These are phyloP conservation scores for Yarrowia sp. DNA, from an alignment of 805 yeast species.

Conservation along the genomic window DNA sequence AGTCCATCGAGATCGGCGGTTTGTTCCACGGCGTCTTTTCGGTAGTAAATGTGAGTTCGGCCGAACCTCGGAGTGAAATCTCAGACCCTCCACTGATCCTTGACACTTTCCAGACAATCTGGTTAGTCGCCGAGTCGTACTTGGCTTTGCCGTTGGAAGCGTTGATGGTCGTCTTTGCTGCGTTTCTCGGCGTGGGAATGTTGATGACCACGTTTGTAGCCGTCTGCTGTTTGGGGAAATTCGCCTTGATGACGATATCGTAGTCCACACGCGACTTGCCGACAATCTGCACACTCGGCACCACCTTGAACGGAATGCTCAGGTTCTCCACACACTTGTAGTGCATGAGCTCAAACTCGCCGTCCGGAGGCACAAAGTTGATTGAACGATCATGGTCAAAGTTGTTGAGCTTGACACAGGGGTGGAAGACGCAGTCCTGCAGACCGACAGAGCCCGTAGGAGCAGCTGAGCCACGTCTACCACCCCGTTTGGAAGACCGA, in stretches of 20 bases:
- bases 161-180: constrained; percentile 57
- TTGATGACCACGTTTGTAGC: constrained; percentile 70
- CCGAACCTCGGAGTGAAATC: constrained; percentile 63
- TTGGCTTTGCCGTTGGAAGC: constrained; percentile 71
- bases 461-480: constrained; percentile 47
- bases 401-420: constrained; percentile 76
- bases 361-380: constrained; percentile 86
- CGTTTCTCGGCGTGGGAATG: constrained; percentile 73
- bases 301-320: constrained; percentile 72
- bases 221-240: constrained; percentile 58
- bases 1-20: constrained; percentile 77
- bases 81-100: constrained; percentile 73
- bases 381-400: constrained; percentile 71
- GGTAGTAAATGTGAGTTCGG: constrained; percentile 52
- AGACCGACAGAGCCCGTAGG: constrained; percentile 57
- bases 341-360: constrained; percentile 80
- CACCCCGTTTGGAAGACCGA: constrained; percentile 45
- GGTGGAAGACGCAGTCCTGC: constrained; percentile 85
- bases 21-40: constrained; percentile 60
- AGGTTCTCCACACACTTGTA: constrained; percentile 67
- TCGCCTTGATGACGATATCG: constrained; percentile 66
- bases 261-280: constrained; percentile 60
- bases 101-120: constrained; percentile 72
- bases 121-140: constrained; percentile 68
- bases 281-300: constrained; percentile 59